These are phyloP conservation scores for Sarocladiaceae sp. DNA, from an alignment of 2,329 filamentous ascomycete species.

Conservation along the genomic window DNA sequence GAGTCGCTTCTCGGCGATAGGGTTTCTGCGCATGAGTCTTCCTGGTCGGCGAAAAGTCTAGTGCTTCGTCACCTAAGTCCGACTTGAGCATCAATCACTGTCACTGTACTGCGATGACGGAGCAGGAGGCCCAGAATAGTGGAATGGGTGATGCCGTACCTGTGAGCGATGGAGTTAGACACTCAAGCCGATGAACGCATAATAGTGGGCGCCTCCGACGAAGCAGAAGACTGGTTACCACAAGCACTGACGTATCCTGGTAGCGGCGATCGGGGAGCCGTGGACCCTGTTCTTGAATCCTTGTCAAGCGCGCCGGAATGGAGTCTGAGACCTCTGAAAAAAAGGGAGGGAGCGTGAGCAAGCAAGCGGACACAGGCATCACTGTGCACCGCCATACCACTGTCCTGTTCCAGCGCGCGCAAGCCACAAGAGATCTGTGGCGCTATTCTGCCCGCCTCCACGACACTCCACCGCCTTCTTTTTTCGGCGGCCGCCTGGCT, in stretches of 20 bases:
- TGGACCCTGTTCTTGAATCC: neutral
- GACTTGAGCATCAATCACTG: too few species aligned
- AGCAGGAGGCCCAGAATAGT: too few species aligned
- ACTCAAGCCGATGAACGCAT: slow-evolving; percentile 3
- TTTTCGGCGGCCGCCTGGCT: neutral
- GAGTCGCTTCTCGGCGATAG: too few species aligned
- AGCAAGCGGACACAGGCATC: too few species aligned
- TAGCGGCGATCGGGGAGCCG: neutral
- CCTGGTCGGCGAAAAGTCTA: too few species aligned
- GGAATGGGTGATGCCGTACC: too few species aligned
- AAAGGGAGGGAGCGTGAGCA: too few species aligned
- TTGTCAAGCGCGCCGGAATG: neutral
- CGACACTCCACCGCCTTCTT: neutral
- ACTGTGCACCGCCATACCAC: neutral
- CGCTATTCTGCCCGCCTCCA: neutral
- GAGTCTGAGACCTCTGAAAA: neutral
- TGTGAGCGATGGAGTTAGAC: slow-evolving; percentile 5
- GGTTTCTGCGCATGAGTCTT: too few species aligned
- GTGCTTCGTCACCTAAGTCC: too few species aligned
- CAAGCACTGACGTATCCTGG: slow-evolving; percentile 7
- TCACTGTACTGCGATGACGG: too few species aligned
- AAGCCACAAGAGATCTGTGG: slow-evolving; percentile 1
- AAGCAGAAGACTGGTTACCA: neutral
- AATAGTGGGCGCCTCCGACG: neutral
- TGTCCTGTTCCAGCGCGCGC: neutral